Evolutionary conservation across 768 basidiomycete species (phyloP), one percentile per base, ranked within the genome.

Genomic region (Gloeopeniophorella convolvens): DNA sequence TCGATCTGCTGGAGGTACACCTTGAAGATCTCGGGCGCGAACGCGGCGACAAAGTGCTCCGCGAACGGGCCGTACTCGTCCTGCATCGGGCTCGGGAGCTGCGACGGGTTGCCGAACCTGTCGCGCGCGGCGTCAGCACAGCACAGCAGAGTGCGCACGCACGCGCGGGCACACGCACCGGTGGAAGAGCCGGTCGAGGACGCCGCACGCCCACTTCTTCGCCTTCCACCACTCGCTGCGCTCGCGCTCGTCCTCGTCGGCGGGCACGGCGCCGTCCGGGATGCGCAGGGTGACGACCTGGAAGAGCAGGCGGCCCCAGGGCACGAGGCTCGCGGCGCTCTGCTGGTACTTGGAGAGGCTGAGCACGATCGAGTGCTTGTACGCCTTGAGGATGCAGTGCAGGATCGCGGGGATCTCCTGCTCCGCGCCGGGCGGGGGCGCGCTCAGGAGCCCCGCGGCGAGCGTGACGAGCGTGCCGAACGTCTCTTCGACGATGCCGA

Each of bases 191-290:
- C 82, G 72, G 30, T 86, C 85, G 7, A 95, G 71, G 31, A 80
- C 80, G n/a, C 76, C 79, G 62, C 84, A 92, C 1, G 91, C 88
- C 92, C 91, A 94, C 63, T 95, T 95, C 70, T 94, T 94, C 8
- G 85, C 77, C 63, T 83, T 85, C 86, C 89, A 90, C 91, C 92
- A 95, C 59, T 89, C 85, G 39, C 73, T 78, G 40, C 73, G 74
- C 68, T 92, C 89, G 30, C 86, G 72, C 13, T 85, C 85, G 5
- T 90, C 85, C 54, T 81, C 77, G 49, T 87, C 80, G 24, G 75
- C 78, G 2, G 87, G 83, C 0, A 90, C 75, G 18, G 72, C 76
- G 3, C 80, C 78, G 45, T 70, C 67, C 0, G 85, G 86, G 24
- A 92, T 70, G 50, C 75, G 71, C 35, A 89, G 67, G 55, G 85